Percentiles rank a stretch among this genome's conserved stretches.
Conservation (phyloP, 306 rosid species). For the Trifolium subterraneum region DNA sequence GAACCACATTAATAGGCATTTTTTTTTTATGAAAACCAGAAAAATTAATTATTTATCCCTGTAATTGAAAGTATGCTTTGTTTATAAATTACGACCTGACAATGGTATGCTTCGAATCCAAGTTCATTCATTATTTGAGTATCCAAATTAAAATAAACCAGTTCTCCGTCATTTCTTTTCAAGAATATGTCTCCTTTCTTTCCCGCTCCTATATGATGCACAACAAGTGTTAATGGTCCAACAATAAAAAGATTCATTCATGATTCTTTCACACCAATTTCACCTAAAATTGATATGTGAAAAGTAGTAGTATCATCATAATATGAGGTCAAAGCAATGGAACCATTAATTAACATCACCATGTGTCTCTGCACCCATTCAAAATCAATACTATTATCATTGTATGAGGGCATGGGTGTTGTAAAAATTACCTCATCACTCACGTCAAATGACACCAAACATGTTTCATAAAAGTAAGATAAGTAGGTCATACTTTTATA, state of each 20-base stretch:
- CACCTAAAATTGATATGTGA: not conserved
- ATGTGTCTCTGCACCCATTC: not conserved
- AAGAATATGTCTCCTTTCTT: not conserved
- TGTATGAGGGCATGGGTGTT: not conserved
- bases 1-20: no score
- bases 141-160: not conserved
- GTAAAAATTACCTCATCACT: not conserved
- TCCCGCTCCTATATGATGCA: not conserved
- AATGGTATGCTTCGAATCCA: not conserved
- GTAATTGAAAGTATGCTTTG: not conserved
- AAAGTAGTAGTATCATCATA: not conserved
- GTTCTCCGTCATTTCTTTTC: not conserved
- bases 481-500: not conserved
- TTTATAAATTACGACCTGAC: not conserved
- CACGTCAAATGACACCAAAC: not conserved
- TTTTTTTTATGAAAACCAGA: not conserved
- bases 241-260: not conserved
- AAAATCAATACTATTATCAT: not conserved
- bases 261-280: not conserved
- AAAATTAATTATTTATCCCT: not conserved
- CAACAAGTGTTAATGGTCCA: not conserved
- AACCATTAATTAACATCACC: not conserved
- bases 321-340: not conserved
- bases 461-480: not conserved
- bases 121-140: not conserved